Evolutionary conservation across 2,329 filamentous ascomycete genomes (phyloP).

Genomic region (Xylariaceae sp.): DNA sequence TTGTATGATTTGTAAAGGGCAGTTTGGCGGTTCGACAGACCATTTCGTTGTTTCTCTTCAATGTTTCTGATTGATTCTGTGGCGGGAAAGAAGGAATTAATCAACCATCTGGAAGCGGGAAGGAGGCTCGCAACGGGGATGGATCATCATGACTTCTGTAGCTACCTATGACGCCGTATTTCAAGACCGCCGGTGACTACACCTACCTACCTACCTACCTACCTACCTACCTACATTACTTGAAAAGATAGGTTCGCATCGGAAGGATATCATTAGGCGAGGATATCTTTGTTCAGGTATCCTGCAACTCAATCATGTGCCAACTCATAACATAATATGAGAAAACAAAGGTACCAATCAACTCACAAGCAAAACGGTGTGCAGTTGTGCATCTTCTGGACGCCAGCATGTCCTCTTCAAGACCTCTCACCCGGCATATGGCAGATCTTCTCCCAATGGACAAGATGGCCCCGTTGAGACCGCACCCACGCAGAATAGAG

Average conservation of each 20-base stretch:
- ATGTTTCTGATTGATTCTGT: not conserved
- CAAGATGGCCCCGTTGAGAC: constrained; percentile 35
- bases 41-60: not conserved
- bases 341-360: too few relatives aligned
- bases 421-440: not conserved
- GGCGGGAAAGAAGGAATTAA: not conserved
- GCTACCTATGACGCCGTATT: not conserved
- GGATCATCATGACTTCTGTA: not conserved
- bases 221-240: too few relatives aligned
- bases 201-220: too few relatives aligned
- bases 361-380: too few relatives aligned
- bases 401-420: not conserved
- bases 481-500: constrained; percentile 37
- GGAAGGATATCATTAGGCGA: too few relatives aligned
- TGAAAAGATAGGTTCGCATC: too few relatives aligned
- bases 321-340: too few relatives aligned
- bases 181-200: not conserved
- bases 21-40: not conserved
- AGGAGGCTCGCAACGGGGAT: not conserved
- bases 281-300: too few relatives aligned
- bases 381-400: too few relatives aligned
- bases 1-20: not conserved
- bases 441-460: constrained; percentile 36
- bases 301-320: too few relatives aligned
- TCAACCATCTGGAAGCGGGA: not conserved